These are phyloP conservation scores for Priceomyces haplophilus DNA, from an alignment of 805 yeast genomes.

Conservation along the genomic window DNA sequence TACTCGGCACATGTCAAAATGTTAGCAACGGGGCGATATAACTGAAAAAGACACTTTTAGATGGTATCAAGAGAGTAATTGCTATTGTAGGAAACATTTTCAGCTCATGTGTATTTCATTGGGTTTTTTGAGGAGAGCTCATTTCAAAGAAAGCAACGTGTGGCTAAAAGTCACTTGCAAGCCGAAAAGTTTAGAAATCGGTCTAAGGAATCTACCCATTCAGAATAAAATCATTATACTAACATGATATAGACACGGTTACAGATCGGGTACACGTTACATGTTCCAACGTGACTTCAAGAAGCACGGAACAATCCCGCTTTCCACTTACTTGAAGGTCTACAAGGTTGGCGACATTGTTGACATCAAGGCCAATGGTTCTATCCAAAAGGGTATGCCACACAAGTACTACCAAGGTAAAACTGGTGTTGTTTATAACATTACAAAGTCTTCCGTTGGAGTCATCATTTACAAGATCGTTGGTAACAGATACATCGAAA, in stretches of 20 bases:
- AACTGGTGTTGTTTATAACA: constrained; percentile 99
- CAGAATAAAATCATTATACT: constrained; percentile 15
- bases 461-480: constrained; percentile 97
- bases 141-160: too few relatives aligned
- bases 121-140: too few relatives aligned
- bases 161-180: too few relatives aligned
- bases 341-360: constrained; percentile 99
- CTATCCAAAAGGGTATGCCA: constrained; percentile 99
- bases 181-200: too few relatives aligned
- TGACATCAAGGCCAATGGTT: constrained; percentile 98
- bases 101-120: too few relatives aligned
- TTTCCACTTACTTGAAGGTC: constrained; percentile 95
- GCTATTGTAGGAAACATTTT: too few relatives aligned
- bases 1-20: too few relatives aligned
- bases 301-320: constrained; percentile 87
- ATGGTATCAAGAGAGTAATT: too few relatives aligned
- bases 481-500: constrained; percentile 98
- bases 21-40: too few relatives aligned
- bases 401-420: constrained; percentile 99
- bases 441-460: constrained; percentile 98
- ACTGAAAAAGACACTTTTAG: too few relatives aligned
- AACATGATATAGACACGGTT: constrained; percentile 69
- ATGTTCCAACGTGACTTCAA: constrained; percentile 99
- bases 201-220: background rate
- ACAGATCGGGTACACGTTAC: constrained; percentile 99